Evolutionary conservation across 1,139 yeast genomes (phyloP).

Genomic region (Scheffersomyces illinoinensis): DNA sequence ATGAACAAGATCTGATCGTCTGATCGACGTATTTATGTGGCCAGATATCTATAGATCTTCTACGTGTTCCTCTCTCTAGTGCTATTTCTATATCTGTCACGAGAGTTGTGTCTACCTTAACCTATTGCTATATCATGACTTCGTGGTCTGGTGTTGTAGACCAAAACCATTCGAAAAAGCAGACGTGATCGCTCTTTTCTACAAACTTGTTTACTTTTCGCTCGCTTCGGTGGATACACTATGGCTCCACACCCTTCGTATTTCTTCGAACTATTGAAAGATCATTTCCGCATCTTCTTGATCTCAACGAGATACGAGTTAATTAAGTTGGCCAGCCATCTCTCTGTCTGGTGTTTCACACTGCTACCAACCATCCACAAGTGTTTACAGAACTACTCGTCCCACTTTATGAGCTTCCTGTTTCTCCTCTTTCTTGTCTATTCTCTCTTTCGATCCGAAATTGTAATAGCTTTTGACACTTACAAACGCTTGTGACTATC

Average conservation of each 20-base stretch:
- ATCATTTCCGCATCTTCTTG: background rate
- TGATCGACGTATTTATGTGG: background rate
- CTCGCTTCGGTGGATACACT: conserved; percentile 1
- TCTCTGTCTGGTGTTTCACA: background rate
- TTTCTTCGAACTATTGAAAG: background rate
- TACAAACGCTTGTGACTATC: background rate
- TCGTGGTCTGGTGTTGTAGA: background rate
- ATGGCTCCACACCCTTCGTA: conserved; percentile 3
- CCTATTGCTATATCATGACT: background rate
- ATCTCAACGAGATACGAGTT: background rate
- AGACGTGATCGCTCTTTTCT: background rate
- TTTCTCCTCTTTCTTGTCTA: too few relatives aligned
- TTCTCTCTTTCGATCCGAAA: background rate
- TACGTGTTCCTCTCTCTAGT: background rate
- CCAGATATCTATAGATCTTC: background rate
- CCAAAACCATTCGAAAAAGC: background rate
- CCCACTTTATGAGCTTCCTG: background rate
- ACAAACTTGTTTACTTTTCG: background rate
- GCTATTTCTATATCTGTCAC: background rate
- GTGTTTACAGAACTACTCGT: background rate
- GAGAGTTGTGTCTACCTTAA: background rate
- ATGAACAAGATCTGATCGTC: background rate
- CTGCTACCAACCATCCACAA: background rate
- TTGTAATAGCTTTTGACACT: background rate
- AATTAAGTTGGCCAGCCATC: background rate